Percentiles rank a stretch among this genome's conserved stretches.
Evolutionary conservation across 306 rosid species (phyloP).

Genomic region (Glycine soja): DNA sequence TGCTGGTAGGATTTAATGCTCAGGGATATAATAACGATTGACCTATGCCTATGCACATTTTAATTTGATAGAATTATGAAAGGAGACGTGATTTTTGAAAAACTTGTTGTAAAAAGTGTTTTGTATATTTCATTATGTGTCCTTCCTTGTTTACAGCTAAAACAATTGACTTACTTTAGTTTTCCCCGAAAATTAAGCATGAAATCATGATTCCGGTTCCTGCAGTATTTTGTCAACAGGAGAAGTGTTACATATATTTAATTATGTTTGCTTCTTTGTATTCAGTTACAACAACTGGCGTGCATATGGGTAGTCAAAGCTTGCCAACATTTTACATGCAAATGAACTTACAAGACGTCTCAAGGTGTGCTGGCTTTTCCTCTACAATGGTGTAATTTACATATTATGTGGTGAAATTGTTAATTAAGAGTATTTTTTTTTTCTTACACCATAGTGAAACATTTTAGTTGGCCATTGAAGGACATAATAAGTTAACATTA

Average conservation of each 20-base stretch:
- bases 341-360: constrained; percentile 74
- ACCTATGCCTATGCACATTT: not conserved
- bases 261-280: constrained; percentile 36
- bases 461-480: constrained; percentile 11
- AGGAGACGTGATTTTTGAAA: not conserved
- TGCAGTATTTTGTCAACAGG: not conserved
- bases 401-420: constrained; percentile 31
- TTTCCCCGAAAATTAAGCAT: constrained; percentile 17
- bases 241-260: constrained; percentile 6
- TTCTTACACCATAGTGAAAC: not conserved
- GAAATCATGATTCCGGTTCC: not conserved
- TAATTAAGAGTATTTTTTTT: constrained; percentile 3
- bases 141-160: constrained; percentile 50
- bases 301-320: constrained; percentile 96
- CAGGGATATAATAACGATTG: not conserved
- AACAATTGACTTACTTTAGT: constrained; percentile 39
- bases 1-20: constrained; percentile 2
- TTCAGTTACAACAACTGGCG: constrained; percentile 68
- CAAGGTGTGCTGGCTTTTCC: constrained; percentile 60
- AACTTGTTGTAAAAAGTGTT: not conserved
- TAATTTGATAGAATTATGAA: not conserved
- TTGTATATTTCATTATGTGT: constrained; percentile 23
- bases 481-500: constrained; percentile 7
- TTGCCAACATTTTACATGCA: constrained; percentile 86
- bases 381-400: constrained; percentile 31